phyloP scores from a whole-genome alignment of 2,329 filamentous ascomycete species.

The Fusarium euwallaceae region DNA sequence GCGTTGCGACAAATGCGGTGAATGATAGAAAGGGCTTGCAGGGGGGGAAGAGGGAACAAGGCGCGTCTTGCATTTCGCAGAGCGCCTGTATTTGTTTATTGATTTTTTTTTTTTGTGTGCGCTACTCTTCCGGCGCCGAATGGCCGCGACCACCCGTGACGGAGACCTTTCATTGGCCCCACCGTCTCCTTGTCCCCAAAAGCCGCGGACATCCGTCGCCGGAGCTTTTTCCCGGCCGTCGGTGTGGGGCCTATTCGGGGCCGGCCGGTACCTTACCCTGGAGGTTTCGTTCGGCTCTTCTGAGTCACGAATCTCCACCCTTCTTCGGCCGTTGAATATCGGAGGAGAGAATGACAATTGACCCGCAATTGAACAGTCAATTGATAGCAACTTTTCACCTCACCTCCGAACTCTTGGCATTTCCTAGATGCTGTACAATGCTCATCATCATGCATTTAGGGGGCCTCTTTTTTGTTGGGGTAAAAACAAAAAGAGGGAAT shows the following conservation, averaged over 20 bases:
- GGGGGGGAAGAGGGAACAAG: background rate
- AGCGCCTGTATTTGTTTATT: conserved; percentile 12
- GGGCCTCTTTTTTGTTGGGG: conserved; percentile 8
- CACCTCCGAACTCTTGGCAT: background rate
- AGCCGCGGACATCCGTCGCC: conserved; percentile 29
- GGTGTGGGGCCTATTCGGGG: conserved; percentile 29
- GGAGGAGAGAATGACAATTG: background rate
- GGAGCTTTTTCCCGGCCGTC: conserved; percentile 33
- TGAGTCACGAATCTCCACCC: background rate
- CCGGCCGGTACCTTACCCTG: conserved; percentile 25
- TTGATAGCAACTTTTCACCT: background rate
- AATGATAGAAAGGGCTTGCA: background rate
- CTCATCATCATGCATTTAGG: background rate
- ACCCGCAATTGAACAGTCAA: background rate
- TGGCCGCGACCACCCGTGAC: conserved; percentile 30
- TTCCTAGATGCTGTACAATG: background rate
- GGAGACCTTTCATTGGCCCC: conserved; percentile 27
- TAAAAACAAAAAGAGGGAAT: background rate
- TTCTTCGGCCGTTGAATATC: conserved; percentile 6
- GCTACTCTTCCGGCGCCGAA: background rate
- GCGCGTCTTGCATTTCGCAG: background rate
- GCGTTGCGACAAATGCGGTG: background rate
- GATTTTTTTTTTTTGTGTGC: conserved; percentile 18
- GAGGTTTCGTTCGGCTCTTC: background rate
- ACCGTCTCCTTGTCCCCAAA: background rate